Conservation (phyloP, 2,329 filamentous ascomycete species). For the Gremmenia infestans region DNA sequence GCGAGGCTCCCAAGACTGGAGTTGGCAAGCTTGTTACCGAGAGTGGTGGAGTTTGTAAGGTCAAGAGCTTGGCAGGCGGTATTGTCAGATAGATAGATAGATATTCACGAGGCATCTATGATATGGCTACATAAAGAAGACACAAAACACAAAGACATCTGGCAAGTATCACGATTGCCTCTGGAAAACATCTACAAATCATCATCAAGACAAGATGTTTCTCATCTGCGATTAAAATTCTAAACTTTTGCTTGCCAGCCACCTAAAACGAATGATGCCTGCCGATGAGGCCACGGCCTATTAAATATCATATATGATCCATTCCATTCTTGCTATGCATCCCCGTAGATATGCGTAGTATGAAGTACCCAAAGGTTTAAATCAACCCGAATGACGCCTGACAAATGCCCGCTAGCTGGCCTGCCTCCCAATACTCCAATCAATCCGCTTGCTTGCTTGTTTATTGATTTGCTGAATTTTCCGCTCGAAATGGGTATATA, state of each 20-base stretch:
- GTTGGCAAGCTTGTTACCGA: conserved; percentile 68
- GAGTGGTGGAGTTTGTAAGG: conserved; percentile 74
- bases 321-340: background rate
- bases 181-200: too few species aligned
- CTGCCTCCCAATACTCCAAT: background rate
- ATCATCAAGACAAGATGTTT: too few species aligned
- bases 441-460: background rate
- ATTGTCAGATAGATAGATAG: conserved; percentile 62
- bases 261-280: background rate
- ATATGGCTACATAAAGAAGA: background rate
- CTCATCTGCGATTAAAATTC: background rate
- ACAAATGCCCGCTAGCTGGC: background rate
- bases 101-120: background rate
- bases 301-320: background rate
- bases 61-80: conserved; percentile 74
- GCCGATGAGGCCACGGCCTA: background rate
- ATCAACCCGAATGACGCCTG: background rate
- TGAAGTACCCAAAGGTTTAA: background rate
- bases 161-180: background rate
- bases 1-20: conserved; percentile 38
- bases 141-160: background rate
- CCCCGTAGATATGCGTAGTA: background rate
- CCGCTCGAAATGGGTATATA: conserved; percentile 1
- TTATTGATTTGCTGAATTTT: background rate
- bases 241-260: background rate